Evolutionary conservation across 1,284 basidiomycete species (phyloP).

Genomic region (Malassezia obtusa): DNA sequence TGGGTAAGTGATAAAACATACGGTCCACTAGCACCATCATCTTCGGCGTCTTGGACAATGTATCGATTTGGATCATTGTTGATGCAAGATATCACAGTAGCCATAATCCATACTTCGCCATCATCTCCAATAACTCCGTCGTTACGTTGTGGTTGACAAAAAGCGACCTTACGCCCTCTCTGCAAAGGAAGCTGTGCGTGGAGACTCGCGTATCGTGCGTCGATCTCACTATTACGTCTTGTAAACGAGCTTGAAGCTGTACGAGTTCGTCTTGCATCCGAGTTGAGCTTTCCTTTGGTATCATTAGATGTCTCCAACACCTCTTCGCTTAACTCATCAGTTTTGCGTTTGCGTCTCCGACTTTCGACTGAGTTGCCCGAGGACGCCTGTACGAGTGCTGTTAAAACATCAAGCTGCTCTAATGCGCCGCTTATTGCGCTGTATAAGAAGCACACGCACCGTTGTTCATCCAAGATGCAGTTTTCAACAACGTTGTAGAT

Average conservation of each 20-base stretch:
- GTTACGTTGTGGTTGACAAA: slow-evolving; percentile 21
- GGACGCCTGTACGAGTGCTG: slow-evolving; percentile 26
- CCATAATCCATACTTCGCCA: slow-evolving; percentile 36
- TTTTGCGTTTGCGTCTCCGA: slow-evolving; percentile 13
- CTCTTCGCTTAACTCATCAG: slow-evolving; percentile 4
- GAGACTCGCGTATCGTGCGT: background rate
- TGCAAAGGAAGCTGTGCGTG: slow-evolving; percentile 24
- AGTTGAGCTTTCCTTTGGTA: background rate
- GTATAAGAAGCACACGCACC: background rate
- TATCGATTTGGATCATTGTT: slow-evolving; percentile 28
- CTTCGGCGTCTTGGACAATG: slow-evolving; percentile 30
- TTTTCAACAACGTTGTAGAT: slow-evolving; percentile 21
- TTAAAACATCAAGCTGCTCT: slow-evolving; percentile 34
- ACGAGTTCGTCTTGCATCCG: background rate
- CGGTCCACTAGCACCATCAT: slow-evolving; percentile 14
- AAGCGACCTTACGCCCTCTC: slow-evolving; percentile 28
- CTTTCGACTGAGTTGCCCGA: slow-evolving; percentile 4
- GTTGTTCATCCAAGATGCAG: slow-evolving; percentile 27
- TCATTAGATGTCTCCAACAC: background rate
- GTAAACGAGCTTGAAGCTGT: background rate
- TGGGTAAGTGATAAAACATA: slow-evolving; percentile 12
- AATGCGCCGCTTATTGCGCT: slow-evolving; percentile 31
- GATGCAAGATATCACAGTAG: slow-evolving; percentile 28
- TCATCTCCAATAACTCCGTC: slow-evolving; percentile 15
- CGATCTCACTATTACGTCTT: background rate